phyloP scores from a whole-genome alignment of 179 eudicot species.

The Beta macrorhiza region DNA sequence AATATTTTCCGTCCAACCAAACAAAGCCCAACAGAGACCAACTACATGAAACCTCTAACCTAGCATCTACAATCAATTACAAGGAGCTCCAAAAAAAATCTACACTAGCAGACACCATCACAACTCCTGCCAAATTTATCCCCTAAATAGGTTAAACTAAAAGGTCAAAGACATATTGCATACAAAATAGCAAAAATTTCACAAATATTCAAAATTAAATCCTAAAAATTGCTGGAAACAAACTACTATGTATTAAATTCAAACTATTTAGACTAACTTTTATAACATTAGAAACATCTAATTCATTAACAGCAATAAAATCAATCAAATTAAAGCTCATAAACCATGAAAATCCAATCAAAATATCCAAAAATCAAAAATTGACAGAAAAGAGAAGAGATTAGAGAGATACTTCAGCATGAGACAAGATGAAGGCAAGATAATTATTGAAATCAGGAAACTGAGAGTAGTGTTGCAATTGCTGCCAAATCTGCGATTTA shows the following conservation, averaged over 20 bases:
- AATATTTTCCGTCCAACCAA: too few species aligned
- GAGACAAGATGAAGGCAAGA: constrained; percentile 76
- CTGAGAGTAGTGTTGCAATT: constrained; percentile 79
- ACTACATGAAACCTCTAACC: background rate
- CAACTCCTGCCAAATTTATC: background rate
- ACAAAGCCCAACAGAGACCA: background rate
- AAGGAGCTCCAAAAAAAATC: background rate
- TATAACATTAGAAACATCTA: background rate
- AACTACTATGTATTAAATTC: background rate
- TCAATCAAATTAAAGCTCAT: background rate
- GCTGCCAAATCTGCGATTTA: constrained; percentile 78
- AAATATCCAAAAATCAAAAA: background rate
- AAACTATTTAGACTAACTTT: background rate
- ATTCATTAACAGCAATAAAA: background rate
- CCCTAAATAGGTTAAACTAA: background rate
- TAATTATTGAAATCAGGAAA: constrained; percentile 93
- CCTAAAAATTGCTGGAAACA: too few species aligned
- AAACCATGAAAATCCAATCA: background rate
- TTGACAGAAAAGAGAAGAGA: constrained; percentile 4
- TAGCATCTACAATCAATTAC: background rate
- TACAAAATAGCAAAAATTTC: background rate
- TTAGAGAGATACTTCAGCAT: constrained; percentile 55
- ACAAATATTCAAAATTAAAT: background rate
- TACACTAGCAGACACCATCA: background rate
- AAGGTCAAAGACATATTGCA: background rate